Evolutionary conservation across 108 stramenopile species (phyloP), one percentile per base, ranked within the genome.

Genomic region (Ochromonas danica): DNA sequence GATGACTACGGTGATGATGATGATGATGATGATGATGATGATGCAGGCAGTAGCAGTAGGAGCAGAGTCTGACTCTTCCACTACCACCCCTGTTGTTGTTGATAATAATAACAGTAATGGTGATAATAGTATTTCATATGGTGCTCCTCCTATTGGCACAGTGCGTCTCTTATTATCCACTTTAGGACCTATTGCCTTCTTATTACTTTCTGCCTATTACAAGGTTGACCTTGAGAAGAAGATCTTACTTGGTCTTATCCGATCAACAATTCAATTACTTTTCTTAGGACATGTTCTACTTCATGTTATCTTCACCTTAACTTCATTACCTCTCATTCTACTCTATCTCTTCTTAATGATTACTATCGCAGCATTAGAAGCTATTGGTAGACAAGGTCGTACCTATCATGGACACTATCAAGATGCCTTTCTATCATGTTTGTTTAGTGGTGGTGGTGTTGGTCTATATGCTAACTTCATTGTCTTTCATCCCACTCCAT

Each of bases 401-500:
- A 67, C 63, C 10, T 67, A 67, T 36, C 31, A 22, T 28, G 63
- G 63, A 6, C 63, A 67, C 25, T 67, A 67, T 36, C 3, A 14
- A 6, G 63, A 67, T 61, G 10, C 28, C 6, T 61, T 78, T 3
- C 1, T 36, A 33, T 35, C 78, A 42, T 30, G 31, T 10, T 17
- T 33, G 22, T 61, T 78, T 22, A 43, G 30, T 10, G 78, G 61
- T 14, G 38, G 57, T 10, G 1, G 10, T 61, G 61, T 61, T 62
- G 38, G 61, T 78, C 1, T n/a, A 22, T 6, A 22, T 42, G 30
- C 25, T 30, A 6, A 1, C 14, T 17, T 31, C 6, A 28, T 61
- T 41, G 82, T 94, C 51, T 77, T 94, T 1, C 84, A 84, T 42
- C 90, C 91, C 1, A 38, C 43, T 25, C 92, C 92, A 10, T 40